Percentiles rank a stretch among this genome's conserved stretches.
phyloP scores from a whole-genome alignment of 768 basidiomycete species.

The Cystofilobasidium macerans region DNA sequence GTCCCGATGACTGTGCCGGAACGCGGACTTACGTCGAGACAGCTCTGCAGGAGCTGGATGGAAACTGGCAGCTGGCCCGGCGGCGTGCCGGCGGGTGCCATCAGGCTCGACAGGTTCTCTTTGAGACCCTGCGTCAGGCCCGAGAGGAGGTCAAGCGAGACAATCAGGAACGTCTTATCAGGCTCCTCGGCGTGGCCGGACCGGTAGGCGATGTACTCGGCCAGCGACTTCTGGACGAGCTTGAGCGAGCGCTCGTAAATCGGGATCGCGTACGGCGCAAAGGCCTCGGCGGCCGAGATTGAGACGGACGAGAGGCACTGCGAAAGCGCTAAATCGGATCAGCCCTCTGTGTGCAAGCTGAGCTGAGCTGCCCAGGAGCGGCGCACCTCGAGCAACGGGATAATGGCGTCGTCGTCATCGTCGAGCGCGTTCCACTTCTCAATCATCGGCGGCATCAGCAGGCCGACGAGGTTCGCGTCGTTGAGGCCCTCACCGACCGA shows the following conservation, averaged over 20 bases:
- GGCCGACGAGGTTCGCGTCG: conserved; percentile 77
- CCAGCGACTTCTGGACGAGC: conserved; percentile 69
- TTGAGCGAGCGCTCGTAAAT: conserved; percentile 84
- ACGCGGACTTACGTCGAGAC: conserved; percentile 52
- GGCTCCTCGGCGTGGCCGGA: conserved; percentile 84
- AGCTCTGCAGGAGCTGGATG: conserved; percentile 68
- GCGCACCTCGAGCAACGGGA: conserved; percentile 82
- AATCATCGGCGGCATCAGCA: conserved; percentile 90
- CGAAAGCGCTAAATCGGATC: neutral
- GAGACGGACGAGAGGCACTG: conserved; percentile 98
- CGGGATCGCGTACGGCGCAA: conserved; percentile 75
- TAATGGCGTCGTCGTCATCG: conserved; percentile 83
- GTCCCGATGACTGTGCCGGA: neutral
- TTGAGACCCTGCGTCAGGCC: conserved; percentile 91
- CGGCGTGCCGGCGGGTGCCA: conserved; percentile 36
- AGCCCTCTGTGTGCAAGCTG: too few relatives aligned
- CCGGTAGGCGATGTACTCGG: conserved; percentile 77
- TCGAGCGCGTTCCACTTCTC: conserved; percentile 78
- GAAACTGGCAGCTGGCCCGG: conserved; percentile 60
- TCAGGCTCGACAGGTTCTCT: conserved; percentile 59
- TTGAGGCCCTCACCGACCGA: conserved; percentile 81
- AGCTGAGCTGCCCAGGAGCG: neutral
- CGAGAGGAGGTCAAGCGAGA: conserved; percentile 90
- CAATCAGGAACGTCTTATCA: conserved; percentile 93
- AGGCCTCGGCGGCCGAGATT: conserved; percentile 83